These are phyloP conservation scores for Botrytis medusae DNA, from an alignment of 2,329 filamentous ascomycete genomes.

Conservation along the genomic window DNA sequence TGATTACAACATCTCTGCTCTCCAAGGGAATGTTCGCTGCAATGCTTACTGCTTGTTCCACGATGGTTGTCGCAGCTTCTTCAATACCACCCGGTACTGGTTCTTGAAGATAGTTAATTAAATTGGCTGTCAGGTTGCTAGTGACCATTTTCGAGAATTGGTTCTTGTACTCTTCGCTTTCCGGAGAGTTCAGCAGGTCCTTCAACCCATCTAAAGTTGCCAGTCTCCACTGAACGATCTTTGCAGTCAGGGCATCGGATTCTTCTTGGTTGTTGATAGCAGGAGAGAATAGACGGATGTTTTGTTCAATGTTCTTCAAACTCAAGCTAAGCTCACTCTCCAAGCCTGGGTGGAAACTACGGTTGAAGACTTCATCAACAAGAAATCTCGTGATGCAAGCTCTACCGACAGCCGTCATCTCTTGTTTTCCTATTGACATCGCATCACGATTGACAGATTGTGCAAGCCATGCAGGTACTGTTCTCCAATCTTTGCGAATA, in stretches of 20 bases:
- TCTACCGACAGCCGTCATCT: constrained; percentile 94
- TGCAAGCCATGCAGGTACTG: constrained; percentile 76
- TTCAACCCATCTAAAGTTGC: constrained; percentile 89
- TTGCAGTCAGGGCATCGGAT: constrained; percentile 80
- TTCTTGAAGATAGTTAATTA: constrained; percentile 73
- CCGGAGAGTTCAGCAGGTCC: constrained; percentile 63
- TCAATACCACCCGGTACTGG: constrained; percentile 80
- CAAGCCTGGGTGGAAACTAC: constrained; percentile 87
- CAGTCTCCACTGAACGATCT: constrained; percentile 90
- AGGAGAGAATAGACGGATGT: constrained; percentile 76
- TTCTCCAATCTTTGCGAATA: constrained; percentile 90
- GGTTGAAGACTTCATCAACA: constrained; percentile 85
- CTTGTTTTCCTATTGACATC: constrained; percentile 83
- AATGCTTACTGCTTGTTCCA: constrained; percentile 86
- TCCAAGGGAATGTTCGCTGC: constrained; percentile 84
- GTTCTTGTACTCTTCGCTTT: constrained; percentile 64
- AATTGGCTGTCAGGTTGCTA: constrained; percentile 62
- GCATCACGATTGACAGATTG: constrained; percentile 82
- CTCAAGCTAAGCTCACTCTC: constrained; percentile 73
- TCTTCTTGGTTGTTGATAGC: constrained; percentile 78
- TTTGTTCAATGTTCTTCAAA: constrained; percentile 83
- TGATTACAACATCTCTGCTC: constrained; percentile 84
- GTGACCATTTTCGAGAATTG: constrained; percentile 71
- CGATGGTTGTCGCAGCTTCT: constrained; percentile 86
- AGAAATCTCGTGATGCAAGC: constrained; percentile 89